Evolutionary conservation across 495 filamentous ascomycete genomes (phyloP), one percentile per base, ranked within the genome.

Genomic region (Trypethelium eluteriae): DNA sequence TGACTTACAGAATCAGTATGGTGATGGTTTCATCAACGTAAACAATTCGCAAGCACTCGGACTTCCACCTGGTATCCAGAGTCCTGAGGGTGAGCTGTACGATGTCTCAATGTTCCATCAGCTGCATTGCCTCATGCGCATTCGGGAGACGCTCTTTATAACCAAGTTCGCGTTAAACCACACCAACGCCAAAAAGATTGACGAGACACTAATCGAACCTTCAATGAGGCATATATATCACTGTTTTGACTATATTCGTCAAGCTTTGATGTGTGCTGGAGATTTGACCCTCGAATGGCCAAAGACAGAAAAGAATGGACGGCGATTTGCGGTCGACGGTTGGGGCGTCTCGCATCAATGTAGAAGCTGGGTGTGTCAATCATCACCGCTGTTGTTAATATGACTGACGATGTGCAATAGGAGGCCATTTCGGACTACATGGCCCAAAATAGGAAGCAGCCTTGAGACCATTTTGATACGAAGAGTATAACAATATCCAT

Each of bases 91-190:
- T 50, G 53, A 70, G 38, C 47, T 71, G 50, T 71, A 71, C 62
- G 69, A 69, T 53, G 64, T 71, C 63, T 69, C 67, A 9, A 35
- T 71, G 44, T 71, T 66, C 64, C 69, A 71, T 46, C 69, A 71
- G 41, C 61, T 71, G n/a, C 69, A 71, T 53, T 71, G 69, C 41
- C 64, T 71, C 12, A 32, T 32, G 25, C 36, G 64, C 25, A 71
- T 71, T 50, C 63, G 69, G 32, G 66, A 34, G 39, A 56, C 66
- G 25, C 25, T 65, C 38, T 57, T 67, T 38, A 64, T 62, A 12
- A 39, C 61, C 44, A 34, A 70, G 36, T 61, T 50, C 47, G 38
- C n/a, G n/a, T n/a, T 64, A 62, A 53, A 56, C 16, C 44, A 44
- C 3, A 46, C 53, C 18, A 64, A 67, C 62, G n/a, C 34, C 57